phyloP scores from a whole-genome alignment of 768 basidiomycete genomes.

The Tylopilus subfusipes region DNA sequence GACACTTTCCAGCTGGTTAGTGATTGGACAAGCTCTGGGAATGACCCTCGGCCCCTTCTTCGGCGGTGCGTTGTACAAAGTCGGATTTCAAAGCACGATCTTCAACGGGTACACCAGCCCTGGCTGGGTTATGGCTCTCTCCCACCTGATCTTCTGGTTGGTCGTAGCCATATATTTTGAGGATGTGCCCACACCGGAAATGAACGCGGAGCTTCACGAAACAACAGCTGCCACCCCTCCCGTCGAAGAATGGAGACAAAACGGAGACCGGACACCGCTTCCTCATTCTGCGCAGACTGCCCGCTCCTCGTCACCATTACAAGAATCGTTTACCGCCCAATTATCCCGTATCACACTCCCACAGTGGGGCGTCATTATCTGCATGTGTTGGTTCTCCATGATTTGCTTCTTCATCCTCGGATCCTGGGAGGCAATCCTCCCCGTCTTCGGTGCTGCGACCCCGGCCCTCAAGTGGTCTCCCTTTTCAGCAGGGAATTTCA shows the following conservation, averaged over 20 bases:
- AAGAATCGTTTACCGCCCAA: constrained; percentile 8
- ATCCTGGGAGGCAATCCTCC: constrained; percentile 67
- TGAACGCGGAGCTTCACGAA: constrained; percentile 8
- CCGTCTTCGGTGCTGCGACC: constrained; percentile 48
- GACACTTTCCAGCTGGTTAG: constrained; percentile 58
- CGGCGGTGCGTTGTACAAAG: constrained; percentile 58
- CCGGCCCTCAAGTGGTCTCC: constrained; percentile 52
- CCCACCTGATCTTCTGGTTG: constrained; percentile 53
- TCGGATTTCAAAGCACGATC: constrained; percentile 51
- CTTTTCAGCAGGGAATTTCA: constrained; percentile 65
- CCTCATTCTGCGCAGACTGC: neutral
- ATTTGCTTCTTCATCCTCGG: constrained; percentile 68
- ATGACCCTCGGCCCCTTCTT: constrained; percentile 62
- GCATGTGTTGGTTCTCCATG: constrained; percentile 72
- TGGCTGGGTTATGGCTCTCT: constrained; percentile 56
- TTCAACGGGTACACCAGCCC: constrained; percentile 71
- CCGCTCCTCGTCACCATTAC: neutral
- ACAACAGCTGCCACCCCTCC: neutral
- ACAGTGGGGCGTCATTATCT: constrained; percentile 53
- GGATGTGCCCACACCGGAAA: constrained; percentile 32
- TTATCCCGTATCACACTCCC: constrained; percentile 18
- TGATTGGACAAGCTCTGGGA: constrained; percentile 58
- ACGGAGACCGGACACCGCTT: neutral
- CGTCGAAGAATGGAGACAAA: constrained; percentile 3
- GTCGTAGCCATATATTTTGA: constrained; percentile 36